Evolutionary conservation across 78 protist genomes (phyloP), one percentile per base, ranked within the genome.

Genomic region (Acrasis kona): DNA sequence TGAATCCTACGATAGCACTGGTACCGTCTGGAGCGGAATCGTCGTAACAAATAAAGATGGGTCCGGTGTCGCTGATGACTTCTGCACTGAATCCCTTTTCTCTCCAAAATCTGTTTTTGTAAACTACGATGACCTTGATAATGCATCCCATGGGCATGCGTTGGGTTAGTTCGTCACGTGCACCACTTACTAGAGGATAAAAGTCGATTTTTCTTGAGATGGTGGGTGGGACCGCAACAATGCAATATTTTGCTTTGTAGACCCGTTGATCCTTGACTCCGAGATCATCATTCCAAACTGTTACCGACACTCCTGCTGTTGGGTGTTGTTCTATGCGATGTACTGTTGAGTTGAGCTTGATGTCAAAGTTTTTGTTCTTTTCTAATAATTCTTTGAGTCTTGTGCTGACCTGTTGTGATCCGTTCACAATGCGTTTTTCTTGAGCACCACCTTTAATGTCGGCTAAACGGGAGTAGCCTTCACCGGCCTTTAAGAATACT

Each of bases 341-440:
- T 30, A 67, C 71, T 19, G 71, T 19, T 19, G 65, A 67, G 28
- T 67, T 19, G n/a, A 67, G 12, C 19, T 30, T 30, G 19, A 67
- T 19, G 19, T 67, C 19, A 30, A 12, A 19, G 71, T 19, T 19
- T 31, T 29, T 29, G 19, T 30, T 19, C 65, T 30, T 19, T 19
- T 72, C 69, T 10, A 69, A 57, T 12, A 72, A 10, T 40, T 40
- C 10, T 10, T 72, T 27, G 10, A 69, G 28, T 39, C 34, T 72
- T 40, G n/a, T n/a, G n/a, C n/a, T n/a, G n/a, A n/a, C n/a, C n/a
- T 72, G 76, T 40, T 72, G 76, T 19, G 76, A 29, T 10, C 76
- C 76, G 10, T 69, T 69, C 12, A 31, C n/a, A 19, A 67, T 67
- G 19, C 19, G 19, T 30, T 19, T 12, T 12, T 67, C 65, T 19